Conservation (phyloP, 2,329 filamentous ascomycete species). For the Plenodomus tracheiphilus region DNA sequence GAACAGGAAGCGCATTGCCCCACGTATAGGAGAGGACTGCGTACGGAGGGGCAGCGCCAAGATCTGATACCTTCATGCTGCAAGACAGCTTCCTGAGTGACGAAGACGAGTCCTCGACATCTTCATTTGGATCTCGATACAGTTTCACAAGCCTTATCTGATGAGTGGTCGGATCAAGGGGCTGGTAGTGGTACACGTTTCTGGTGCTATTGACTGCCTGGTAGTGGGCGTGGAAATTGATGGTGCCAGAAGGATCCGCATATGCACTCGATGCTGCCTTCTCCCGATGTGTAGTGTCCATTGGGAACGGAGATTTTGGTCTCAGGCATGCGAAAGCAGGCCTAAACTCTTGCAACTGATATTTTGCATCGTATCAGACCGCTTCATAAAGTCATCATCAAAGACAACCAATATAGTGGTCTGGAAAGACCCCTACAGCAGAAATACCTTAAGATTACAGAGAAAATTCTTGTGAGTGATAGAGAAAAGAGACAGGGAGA, state of each 20-base stretch:
- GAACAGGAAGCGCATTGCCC: not conserved
- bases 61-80: constrained; percentile 1
- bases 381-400: too few species aligned
- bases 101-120: not conserved
- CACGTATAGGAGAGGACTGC: constrained; percentile 7
- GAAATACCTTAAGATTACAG: not conserved
- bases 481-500: not conserved
- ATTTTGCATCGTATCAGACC: too few species aligned
- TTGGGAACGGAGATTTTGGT: too few species aligned
- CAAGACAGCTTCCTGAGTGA: not conserved
- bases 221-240: not conserved
- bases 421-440: not conserved
- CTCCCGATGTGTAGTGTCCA: not conserved
- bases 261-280: not conserved
- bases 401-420: too few species aligned
- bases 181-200: not conserved
- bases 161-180: not conserved
- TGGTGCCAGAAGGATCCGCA: not conserved
- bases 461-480: not conserved
- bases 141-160: not conserved
- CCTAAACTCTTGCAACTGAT: too few species aligned
- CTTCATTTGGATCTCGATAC: not conserved
- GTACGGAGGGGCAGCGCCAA: not conserved
- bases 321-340: too few species aligned
- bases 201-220: not conserved